Evolutionary conservation across 148 eudicot species (phyloP).

Genomic region (Rhododendron henanense): DNA sequence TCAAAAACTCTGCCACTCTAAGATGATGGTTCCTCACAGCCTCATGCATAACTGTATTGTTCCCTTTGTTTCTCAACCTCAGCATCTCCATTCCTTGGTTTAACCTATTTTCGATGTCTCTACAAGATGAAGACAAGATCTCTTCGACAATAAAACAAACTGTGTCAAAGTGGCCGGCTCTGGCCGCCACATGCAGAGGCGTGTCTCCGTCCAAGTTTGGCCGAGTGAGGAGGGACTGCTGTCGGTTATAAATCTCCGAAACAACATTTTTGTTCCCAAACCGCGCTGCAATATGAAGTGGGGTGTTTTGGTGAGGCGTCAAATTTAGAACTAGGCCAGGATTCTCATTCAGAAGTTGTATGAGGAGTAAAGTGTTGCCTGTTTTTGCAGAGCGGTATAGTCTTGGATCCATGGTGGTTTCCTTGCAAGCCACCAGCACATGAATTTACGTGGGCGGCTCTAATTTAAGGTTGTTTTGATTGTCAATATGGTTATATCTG

Average conservation of each 20-base stretch:
- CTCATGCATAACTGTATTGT: background rate
- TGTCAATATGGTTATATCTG: background rate
- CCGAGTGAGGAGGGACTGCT: background rate
- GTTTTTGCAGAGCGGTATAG: background rate
- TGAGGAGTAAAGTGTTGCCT: background rate
- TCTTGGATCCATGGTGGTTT: background rate
- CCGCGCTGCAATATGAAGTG: background rate
- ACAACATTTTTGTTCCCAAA: background rate
- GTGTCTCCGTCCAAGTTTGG: background rate
- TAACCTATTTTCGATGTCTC: background rate
- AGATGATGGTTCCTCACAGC: background rate
- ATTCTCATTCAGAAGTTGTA: background rate
- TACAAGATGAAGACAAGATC: background rate
- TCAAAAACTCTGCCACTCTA: background rate
- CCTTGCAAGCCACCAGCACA: background rate
- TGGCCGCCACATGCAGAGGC: background rate
- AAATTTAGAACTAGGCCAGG: background rate
- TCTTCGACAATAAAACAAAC: background rate
- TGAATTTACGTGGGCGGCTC: background rate
- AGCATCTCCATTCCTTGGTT: background rate
- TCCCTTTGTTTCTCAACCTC: background rate
- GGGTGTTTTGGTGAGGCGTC: background rate
- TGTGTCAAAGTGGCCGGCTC: background rate
- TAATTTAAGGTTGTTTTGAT: too few relatives aligned
- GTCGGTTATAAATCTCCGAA: background rate